Evolutionary conservation across 176 grass and related monocot species (phyloP).

Genomic region (Musa troglodytarum): DNA sequence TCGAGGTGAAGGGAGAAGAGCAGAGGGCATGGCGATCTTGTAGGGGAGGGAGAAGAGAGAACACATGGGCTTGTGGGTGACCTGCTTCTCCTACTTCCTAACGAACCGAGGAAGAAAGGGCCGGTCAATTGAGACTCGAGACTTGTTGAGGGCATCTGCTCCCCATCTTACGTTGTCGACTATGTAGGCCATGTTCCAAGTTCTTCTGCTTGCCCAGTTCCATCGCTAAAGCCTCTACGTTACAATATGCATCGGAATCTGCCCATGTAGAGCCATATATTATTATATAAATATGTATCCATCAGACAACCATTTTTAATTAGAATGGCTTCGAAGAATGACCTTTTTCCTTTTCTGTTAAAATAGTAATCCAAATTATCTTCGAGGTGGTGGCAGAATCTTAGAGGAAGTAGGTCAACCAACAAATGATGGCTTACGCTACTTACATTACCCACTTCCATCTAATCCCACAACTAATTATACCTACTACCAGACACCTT

Average conservation of each 20-base stretch:
- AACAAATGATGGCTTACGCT: not conserved
- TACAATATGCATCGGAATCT: too few species aligned
- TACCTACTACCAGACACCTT: not conserved
- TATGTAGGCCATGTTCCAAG: too few species aligned
- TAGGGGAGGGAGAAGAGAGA: not conserved
- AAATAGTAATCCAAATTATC: too few species aligned
- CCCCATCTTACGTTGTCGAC: not conserved
- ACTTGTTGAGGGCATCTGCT: not conserved
- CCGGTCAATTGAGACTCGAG: not conserved
- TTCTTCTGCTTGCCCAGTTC: too few species aligned
- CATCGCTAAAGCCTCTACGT: too few species aligned
- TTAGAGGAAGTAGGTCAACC: not conserved
- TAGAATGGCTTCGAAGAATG: too few species aligned
- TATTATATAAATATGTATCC: too few species aligned
- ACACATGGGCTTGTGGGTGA: slow-evolving; percentile 30
- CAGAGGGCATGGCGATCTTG: not conserved
- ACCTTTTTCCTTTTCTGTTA: too few species aligned
- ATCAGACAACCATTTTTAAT: too few species aligned
- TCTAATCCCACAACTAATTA: not conserved
- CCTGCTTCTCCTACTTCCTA: slow-evolving; percentile 36
- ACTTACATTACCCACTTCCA: not conserved
- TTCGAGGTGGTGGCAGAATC: too few species aligned
- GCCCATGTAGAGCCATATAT: too few species aligned
- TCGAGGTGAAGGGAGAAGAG: slow-evolving; percentile 12
- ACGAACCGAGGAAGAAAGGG: not conserved